phyloP scores from a whole-genome alignment of 768 basidiomycete species.

The Amanita rubescens region DNA sequence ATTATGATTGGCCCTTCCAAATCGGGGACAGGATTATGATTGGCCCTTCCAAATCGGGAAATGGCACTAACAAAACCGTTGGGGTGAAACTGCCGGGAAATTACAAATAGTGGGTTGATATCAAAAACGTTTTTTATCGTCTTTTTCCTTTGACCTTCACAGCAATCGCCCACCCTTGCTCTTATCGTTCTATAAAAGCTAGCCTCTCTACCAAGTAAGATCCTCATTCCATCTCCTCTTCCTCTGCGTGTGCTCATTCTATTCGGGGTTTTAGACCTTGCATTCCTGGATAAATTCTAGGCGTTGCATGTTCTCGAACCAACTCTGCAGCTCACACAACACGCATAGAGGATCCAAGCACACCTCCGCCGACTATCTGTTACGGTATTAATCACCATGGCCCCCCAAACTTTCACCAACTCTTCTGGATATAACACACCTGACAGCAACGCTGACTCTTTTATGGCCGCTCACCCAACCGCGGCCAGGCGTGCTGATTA shows the following conservation, averaged over 20 bases:
- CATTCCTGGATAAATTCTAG: slow-evolving; percentile 23
- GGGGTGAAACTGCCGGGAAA: neutral
- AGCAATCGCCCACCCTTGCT: neutral
- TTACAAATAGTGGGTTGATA: neutral
- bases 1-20: too few species aligned
- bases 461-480: slow-evolving; percentile 76
- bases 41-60: neutral
- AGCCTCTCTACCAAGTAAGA: neutral
- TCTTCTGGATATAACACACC: slow-evolving; percentile 71
- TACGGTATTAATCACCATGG: slow-evolving; percentile 41
- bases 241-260: neutral
- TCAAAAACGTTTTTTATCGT: neutral
- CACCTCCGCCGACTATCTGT: slow-evolving; percentile 62
- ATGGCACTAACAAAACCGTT: neutral
- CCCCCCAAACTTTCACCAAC: slow-evolving; percentile 34
- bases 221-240: neutral
- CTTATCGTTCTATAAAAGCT: neutral
- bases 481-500: slow-evolving; percentile 69
- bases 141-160: neutral
- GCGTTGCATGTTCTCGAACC: slow-evolving; percentile 93
- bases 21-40: too few species aligned
- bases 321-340: slow-evolving; percentile 85
- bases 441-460: slow-evolving; percentile 60
- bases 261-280: neutral
- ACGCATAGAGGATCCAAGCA: slow-evolving; percentile 83